Evolutionary conservation across 2,329 filamentous ascomycete species (phyloP).

Genomic region (Penicillium rolfsii): DNA sequence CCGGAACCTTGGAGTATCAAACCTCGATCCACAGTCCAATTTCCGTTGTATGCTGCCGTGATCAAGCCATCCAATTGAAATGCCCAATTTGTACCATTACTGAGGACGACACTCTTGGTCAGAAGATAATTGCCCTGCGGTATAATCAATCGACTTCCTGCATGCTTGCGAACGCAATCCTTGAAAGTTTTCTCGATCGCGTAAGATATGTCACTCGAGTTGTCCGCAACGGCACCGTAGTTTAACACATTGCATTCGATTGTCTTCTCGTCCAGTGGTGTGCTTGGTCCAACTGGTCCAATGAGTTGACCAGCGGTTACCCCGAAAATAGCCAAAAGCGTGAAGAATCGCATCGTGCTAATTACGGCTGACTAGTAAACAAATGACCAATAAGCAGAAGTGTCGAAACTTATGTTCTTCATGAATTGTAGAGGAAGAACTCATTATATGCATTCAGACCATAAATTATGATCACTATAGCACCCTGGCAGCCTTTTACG

Average conservation of each 20-base stretch:
- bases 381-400: neutral
- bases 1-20: slow-evolving; percentile 37
- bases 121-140: slow-evolving; percentile 36
- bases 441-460: neutral
- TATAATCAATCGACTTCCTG: slow-evolving; percentile 33
- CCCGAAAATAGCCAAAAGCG: neutral
- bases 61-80: slow-evolving; percentile 41
- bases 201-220: slow-evolving; percentile 16
- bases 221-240: slow-evolving; percentile 20
- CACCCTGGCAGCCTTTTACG: neutral
- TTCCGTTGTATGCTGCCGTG: slow-evolving; percentile 35
- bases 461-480: neutral
- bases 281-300: slow-evolving; percentile 20
- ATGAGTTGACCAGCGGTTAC: slow-evolving; percentile 10
- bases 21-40: slow-evolving; percentile 35
- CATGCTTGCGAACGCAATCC: slow-evolving; percentile 18
- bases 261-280: slow-evolving; percentile 10
- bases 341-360: neutral
- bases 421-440: too few species aligned
- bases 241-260: slow-evolving; percentile 21
- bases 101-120: slow-evolving; percentile 31
- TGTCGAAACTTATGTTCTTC: neutral
- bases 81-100: slow-evolving; percentile 40
- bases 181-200: slow-evolving; percentile 28
- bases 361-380: neutral